A percentile compares a stretch with the other conserved stretches of the same genome.
phyloP scores from a whole-genome alignment of 306 rosid species.

The Vicia villosa region DNA sequence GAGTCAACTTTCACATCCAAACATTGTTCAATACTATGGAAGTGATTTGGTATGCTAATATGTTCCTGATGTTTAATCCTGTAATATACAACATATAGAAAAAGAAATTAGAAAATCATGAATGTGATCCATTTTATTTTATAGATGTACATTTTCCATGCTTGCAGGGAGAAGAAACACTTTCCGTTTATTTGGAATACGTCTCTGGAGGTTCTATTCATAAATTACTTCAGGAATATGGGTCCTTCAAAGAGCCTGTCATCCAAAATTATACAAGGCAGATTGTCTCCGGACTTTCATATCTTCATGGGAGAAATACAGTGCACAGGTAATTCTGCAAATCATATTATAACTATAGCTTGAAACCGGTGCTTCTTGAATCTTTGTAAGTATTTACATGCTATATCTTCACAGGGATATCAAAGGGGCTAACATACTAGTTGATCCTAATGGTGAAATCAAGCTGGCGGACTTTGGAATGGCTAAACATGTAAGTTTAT shows the following conservation, averaged over 20 bases:
- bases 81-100: slow-evolving; percentile 2
- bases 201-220: slow-evolving; percentile 98
- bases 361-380: neutral
- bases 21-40: slow-evolving; percentile 90
- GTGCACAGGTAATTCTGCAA: slow-evolving; percentile 72
- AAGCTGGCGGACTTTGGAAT: slow-evolving; percentile 99
- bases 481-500: slow-evolving; percentile 82
- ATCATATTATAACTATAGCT: neutral
- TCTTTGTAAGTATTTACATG: slow-evolving; percentile 5
- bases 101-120: neutral
- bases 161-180: slow-evolving; percentile 84
- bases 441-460: slow-evolving; percentile 92
- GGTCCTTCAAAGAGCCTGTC: slow-evolving; percentile 87
- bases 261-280: slow-evolving; percentile 93
- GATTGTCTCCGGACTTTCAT: slow-evolving; percentile 92
- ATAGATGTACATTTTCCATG: slow-evolving; percentile 29
- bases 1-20: slow-evolving; percentile 81
- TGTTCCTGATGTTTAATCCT: neutral
- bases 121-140: slow-evolving; percentile 20
- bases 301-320: slow-evolving; percentile 91
- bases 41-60: slow-evolving; percentile 73
- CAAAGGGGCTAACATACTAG: slow-evolving; percentile 97
- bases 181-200: slow-evolving; percentile 89
- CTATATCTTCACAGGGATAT: slow-evolving; percentile 74
- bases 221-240: slow-evolving; percentile 91